Conservation (phyloP, 176 grass and related monocot species). For the Rhynchospora breviuscula region DNA sequence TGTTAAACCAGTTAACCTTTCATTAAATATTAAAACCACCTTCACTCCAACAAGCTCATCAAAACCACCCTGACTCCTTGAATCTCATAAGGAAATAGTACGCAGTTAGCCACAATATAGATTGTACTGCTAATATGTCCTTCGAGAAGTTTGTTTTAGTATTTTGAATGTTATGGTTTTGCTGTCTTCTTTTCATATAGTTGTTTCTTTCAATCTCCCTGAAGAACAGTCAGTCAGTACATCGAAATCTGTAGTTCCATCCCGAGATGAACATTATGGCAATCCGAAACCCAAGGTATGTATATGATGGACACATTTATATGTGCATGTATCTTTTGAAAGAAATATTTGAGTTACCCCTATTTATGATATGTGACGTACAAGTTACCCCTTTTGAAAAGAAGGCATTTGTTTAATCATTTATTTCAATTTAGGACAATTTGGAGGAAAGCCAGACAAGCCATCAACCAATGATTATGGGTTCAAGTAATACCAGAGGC, state of each 20-base stretch:
- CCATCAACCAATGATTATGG: not conserved
- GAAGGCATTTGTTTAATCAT: constrained; percentile 34
- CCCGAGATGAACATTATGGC: constrained; percentile 3
- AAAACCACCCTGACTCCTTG: too few species aligned
- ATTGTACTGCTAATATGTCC: not conserved
- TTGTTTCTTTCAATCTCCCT: constrained; percentile 12
- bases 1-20: not conserved
- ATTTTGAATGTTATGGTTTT: not conserved
- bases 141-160: not conserved
- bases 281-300: constrained; percentile 20
- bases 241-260: constrained; percentile 7
- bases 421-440: not conserved
- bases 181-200: constrained; percentile 13
- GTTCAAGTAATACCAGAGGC: not conserved
- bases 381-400: constrained; percentile 24
- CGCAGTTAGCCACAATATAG: not conserved
- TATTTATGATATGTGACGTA: constrained; percentile 30
- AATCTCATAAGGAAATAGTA: not conserved
- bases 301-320: not conserved
- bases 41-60: not conserved
- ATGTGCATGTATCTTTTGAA: not conserved
- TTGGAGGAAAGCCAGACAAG: constrained; percentile 15
- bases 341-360: not conserved
- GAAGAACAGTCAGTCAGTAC: constrained; percentile 12
- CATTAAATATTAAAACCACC: not conserved